Evolutionary conservation across 768 basidiomycete genomes (phyloP).

Genomic region (Dendrothele bispora): DNA sequence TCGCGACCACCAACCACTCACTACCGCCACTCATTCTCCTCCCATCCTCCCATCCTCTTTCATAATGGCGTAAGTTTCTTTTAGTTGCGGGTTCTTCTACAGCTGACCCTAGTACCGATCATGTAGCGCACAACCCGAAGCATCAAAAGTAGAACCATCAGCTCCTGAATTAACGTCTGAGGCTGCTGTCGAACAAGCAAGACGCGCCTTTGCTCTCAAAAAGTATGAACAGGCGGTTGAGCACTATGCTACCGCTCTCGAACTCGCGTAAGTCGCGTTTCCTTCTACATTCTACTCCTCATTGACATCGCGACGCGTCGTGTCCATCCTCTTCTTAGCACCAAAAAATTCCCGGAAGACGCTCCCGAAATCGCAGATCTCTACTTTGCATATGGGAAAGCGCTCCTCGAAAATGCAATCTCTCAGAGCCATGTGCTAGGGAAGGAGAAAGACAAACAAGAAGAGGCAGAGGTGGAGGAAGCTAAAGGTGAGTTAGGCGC

Average conservation of each 20-base stretch:
- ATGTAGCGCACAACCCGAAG: not conserved
- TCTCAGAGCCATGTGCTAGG: conserved; percentile 84
- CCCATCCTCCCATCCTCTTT: too few relatives aligned
- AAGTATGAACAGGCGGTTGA: conserved; percentile 88
- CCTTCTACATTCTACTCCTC: conserved; percentile 5
- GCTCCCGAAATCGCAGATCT: conserved; percentile 84
- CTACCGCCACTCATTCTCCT: too few relatives aligned
- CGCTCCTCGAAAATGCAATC: conserved; percentile 91
- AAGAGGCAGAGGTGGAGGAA: conserved; percentile 41
- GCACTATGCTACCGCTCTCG: conserved; percentile 80
- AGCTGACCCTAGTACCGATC: too few relatives aligned
- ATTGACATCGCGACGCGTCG: conserved; percentile 14
- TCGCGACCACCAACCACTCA: too few relatives aligned
- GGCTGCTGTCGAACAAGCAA: conserved; percentile 70
- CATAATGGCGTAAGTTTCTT: too few relatives aligned
- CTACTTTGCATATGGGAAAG: conserved; percentile 90
- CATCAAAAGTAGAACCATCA: conserved; percentile 1
- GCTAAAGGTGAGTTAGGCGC: conserved; percentile 15
- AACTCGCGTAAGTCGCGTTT: conserved; percentile 68
- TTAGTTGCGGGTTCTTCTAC: too few relatives aligned
- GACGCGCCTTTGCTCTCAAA: conserved; percentile 85
- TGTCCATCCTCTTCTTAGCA: conserved; percentile 56
- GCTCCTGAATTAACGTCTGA: conserved; percentile 38
- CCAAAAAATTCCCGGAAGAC: conserved; percentile 73
- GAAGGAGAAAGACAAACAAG: conserved; percentile 72